Evolutionary conservation across 2,329 filamentous ascomycete species (phyloP).

Genomic region (Pyrenophora seminiperda): DNA sequence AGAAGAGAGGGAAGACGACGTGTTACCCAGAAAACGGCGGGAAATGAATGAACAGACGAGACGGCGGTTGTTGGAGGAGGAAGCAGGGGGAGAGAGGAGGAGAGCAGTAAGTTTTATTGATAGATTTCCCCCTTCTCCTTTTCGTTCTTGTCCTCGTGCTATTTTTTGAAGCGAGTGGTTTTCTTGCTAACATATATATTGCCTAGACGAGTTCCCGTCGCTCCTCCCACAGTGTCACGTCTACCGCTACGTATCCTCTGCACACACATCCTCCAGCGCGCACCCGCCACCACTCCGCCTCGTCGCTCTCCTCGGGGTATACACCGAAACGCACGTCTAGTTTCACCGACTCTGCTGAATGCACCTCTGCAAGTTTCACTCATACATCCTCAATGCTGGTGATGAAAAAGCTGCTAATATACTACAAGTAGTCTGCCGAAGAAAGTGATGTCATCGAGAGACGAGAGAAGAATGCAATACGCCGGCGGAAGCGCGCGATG

Average conservation of each 20-base stretch:
- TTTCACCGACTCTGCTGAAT: neutral
- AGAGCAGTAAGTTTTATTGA: neutral
- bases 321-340: too few relatives aligned
- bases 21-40: neutral
- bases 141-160: neutral
- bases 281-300: neutral
- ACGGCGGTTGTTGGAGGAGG: neutral
- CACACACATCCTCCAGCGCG: neutral
- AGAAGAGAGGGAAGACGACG: neutral
- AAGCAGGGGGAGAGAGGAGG: neutral
- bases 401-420: neutral
- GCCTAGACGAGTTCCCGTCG: neutral
- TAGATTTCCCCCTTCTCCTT: neutral
- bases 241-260: neutral
- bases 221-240: too few relatives aligned
- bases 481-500: neutral
- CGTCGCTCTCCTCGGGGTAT: too few relatives aligned
- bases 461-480: slow-evolving; percentile 1
- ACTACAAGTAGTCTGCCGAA: slow-evolving; percentile 2
- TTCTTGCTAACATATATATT: neutral
- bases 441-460: slow-evolving; percentile 6
- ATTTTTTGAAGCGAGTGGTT: too few relatives aligned
- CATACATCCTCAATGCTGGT: neutral
- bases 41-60: slow-evolving; percentile 2
- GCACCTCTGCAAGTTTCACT: neutral